Percentiles rank a stretch among this genome's conserved stretches.
Evolutionary conservation across 495 filamentous ascomycete genomes (phyloP).

Genomic region (Schizothecium vesticola): DNA sequence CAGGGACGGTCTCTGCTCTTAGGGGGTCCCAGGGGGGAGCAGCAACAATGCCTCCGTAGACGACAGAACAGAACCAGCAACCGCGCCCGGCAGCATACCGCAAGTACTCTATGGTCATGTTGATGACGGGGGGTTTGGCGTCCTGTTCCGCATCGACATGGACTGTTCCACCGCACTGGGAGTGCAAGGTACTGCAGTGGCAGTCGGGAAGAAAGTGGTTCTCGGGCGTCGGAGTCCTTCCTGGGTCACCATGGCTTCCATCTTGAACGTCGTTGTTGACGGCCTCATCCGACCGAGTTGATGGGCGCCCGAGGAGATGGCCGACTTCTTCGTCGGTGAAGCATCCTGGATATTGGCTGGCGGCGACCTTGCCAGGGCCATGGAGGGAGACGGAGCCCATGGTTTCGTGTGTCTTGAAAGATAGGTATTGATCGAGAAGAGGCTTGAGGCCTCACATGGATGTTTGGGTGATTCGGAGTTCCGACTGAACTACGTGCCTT

Average conservation of each 20-base stretch:
- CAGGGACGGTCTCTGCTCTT: not conserved
- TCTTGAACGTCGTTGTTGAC: not conserved
- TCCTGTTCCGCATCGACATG: not conserved
- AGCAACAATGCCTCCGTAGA: not conserved
- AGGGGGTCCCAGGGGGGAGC: conserved; percentile 3
- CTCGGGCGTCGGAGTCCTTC: not conserved
- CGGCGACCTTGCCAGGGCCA: not conserved
- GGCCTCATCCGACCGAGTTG: not conserved
- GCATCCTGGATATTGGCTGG: not conserved
- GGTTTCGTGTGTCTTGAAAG: not conserved
- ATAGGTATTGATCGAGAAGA: not conserved
- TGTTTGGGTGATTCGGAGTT: too few species aligned
- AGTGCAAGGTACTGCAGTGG: not conserved
- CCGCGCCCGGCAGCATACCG: not conserved
- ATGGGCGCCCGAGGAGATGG: not conserved
- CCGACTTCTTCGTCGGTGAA: not conserved
- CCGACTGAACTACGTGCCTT: too few species aligned
- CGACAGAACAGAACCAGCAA: conserved; percentile 6
- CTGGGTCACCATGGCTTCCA: not conserved
- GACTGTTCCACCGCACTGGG: not conserved
- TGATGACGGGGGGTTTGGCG: not conserved
- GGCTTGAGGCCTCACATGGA: not conserved
- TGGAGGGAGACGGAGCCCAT: not conserved
- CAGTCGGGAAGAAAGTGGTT: conserved; percentile 5
- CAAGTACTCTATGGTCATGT: not conserved